A percentile compares a stretch with the other conserved stretches of the same genome.
phyloP scores from a whole-genome alignment of 805 yeast species.

The Zygosaccharomyces siamensis region DNA sequence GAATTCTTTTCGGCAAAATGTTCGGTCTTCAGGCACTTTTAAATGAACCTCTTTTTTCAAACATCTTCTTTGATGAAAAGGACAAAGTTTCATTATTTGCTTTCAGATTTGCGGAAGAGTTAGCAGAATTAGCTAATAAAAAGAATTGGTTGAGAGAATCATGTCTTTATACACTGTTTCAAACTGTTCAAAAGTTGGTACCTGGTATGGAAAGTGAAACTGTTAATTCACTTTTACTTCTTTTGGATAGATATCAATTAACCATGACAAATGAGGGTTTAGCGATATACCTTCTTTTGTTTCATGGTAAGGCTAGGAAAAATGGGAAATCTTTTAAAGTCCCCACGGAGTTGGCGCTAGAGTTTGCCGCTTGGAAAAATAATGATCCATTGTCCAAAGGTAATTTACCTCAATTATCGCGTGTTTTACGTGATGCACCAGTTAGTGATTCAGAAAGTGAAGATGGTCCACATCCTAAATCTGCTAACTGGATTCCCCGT shows the following conservation, averaged over 20 bases:
- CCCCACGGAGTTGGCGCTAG: constrained; percentile 12
- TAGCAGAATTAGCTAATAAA: constrained; percentile 52
- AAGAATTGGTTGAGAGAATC: constrained; percentile 90
- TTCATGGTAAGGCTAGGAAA: constrained; percentile 11
- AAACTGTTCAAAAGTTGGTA: constrained; percentile 38
- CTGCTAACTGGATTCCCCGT: constrained; percentile 69
- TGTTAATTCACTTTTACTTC: constrained; percentile 35
- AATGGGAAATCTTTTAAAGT: constrained; percentile 1
- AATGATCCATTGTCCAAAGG: constrained; percentile 71
- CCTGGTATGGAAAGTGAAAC: constrained; percentile 20
- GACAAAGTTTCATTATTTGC: constrained; percentile 31
- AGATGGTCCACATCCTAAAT: constrained; percentile 41
- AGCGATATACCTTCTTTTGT: constrained; percentile 51
- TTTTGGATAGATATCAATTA: constrained; percentile 49
- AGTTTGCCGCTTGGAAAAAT: constrained; percentile 51
- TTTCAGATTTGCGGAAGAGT: constrained; percentile 39
- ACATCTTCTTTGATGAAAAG: constrained; percentile 30
- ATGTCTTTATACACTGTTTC: constrained; percentile 63
- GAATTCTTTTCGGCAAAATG: constrained; percentile 72
- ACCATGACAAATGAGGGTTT: constrained; percentile 74
- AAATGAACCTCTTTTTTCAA: constrained; percentile 43
- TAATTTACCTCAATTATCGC: constrained; percentile 56
- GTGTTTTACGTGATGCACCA: constrained; percentile 54
- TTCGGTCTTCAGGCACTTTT: constrained; percentile 78
- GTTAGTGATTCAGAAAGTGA: constrained; percentile 33